Evolutionary conservation across 2,329 filamentous ascomycete genomes (phyloP).

Genomic region (Penicillium concentricum): DNA sequence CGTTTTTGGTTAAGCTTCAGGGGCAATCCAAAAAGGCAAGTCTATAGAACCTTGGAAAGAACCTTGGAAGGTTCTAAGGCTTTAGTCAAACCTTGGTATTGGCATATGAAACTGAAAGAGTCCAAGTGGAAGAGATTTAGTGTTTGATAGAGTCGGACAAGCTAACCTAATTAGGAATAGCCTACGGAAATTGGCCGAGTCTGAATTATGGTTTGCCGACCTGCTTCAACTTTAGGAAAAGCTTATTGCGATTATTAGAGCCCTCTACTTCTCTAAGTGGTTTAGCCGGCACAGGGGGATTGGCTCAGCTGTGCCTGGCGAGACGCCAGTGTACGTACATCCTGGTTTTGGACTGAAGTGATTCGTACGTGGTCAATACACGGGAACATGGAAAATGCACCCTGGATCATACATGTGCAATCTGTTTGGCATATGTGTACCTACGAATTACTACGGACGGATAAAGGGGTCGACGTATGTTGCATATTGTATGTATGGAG

Average conservation of each 20-base stretch:
- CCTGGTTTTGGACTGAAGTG: background rate
- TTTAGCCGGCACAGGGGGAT: background rate
- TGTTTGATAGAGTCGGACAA: background rate
- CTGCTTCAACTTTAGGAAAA: background rate
- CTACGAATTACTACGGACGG: background rate
- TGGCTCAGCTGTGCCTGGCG: too few relatives aligned
- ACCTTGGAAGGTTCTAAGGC: background rate
- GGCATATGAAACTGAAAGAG: too few relatives aligned
- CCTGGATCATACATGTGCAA: background rate
- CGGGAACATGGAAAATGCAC: background rate
- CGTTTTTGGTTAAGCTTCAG: background rate
- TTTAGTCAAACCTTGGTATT: too few relatives aligned
- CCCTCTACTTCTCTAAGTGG: too few relatives aligned
- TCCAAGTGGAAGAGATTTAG: conserved; percentile 1
- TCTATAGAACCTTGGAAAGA: background rate
- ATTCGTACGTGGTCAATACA: background rate
- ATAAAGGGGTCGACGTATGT: background rate
- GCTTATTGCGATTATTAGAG: background rate
- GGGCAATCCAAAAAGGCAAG: background rate
- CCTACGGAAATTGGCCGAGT: background rate
- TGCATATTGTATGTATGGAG: background rate
- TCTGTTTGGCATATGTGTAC: background rate
- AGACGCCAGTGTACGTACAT: background rate
- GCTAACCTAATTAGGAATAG: background rate
- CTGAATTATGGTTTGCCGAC: too few relatives aligned